Evolutionary conservation across 352 stramenopile genomes (phyloP).

Genomic region (Phytophthora uliginosa): DNA sequence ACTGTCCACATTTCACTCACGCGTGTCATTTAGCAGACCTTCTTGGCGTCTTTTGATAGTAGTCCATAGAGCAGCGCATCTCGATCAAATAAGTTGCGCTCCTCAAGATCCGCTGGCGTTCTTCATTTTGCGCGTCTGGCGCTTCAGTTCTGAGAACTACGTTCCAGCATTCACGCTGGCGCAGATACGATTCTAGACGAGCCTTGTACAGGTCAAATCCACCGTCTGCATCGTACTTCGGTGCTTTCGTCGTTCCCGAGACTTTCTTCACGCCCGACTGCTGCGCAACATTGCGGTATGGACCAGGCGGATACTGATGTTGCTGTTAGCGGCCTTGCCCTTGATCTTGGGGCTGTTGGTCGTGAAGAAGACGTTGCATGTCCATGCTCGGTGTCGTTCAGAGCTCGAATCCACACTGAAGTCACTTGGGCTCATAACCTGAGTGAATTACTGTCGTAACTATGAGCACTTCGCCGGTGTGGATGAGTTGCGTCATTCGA

Average conservation of each 20-base stretch:
- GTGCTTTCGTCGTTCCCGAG: background rate
- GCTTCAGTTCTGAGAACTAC: background rate
- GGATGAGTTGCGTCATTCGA: background rate
- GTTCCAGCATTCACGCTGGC: background rate
- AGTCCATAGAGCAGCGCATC: background rate
- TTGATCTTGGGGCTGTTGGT: background rate
- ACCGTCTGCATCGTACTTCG: background rate
- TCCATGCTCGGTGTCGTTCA: background rate
- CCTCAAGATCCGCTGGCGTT: background rate
- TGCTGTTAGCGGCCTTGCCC: background rate
- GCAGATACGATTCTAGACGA: background rate
- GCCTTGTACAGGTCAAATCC: background rate
- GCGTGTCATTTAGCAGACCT: background rate
- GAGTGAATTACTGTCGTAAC: background rate
- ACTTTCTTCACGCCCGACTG: background rate
- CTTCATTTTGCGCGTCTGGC: background rate
- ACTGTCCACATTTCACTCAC: background rate
- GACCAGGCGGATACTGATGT: background rate
- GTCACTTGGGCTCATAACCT: background rate
- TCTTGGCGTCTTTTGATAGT: background rate
- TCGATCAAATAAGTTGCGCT: background rate
- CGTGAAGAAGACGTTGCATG: background rate
- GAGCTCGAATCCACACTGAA: background rate
- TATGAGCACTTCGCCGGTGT: background rate
- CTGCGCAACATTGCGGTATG: background rate